Conservation (phyloP, 805 yeast genomes). For the Cyberlindnera meyerae region DNA sequence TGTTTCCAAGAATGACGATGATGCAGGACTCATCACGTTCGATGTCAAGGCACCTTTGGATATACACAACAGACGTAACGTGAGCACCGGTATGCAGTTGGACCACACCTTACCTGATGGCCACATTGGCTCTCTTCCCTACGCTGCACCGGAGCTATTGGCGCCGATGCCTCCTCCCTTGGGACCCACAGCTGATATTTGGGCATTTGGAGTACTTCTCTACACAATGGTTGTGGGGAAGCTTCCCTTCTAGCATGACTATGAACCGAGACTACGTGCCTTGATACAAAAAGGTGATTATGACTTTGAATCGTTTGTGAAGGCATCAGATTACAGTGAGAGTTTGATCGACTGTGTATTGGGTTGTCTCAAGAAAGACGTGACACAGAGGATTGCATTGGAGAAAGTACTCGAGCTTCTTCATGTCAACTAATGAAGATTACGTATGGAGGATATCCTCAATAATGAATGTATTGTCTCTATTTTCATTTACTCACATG, state of each 20-base stretch:
- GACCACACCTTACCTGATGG: slow-evolving; percentile 43
- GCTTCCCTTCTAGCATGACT: slow-evolving; percentile 80
- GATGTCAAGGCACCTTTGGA: slow-evolving; percentile 14
- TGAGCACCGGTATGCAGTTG: slow-evolving; percentile 5
- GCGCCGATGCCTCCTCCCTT: slow-evolving; percentile 53
- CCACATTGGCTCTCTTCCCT: slow-evolving; percentile 86
- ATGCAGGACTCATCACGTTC: slow-evolving; percentile 10
- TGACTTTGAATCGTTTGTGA: slow-evolving; percentile 41
- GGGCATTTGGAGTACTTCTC: slow-evolving; percentile 84
- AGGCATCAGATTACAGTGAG: slow-evolving; percentile 32
- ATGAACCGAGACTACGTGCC: slow-evolving; percentile 72
- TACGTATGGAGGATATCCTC: too few relatives aligned
- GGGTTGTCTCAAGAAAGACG: slow-evolving; percentile 52
- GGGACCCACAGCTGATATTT: slow-evolving; percentile 72
- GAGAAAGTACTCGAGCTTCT: slow-evolving; percentile 29
- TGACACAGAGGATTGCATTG: slow-evolving; percentile 48
- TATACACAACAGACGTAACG: slow-evolving; percentile 4
- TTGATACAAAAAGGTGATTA: slow-evolving; percentile 66
- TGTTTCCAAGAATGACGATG: too few relatives aligned
- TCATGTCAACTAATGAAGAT: too few relatives aligned
- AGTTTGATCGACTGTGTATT: slow-evolving; percentile 33
- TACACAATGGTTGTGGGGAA: slow-evolving; percentile 70
- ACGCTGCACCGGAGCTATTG: slow-evolving; percentile 85
- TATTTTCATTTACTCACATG: too few relatives aligned
- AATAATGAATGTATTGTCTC: too few relatives aligned